Evolutionary conservation across 2,329 filamentous ascomycete genomes (phyloP), one percentile per base, ranked within the genome.

Genomic region (Ophiostoma ulmi): DNA sequence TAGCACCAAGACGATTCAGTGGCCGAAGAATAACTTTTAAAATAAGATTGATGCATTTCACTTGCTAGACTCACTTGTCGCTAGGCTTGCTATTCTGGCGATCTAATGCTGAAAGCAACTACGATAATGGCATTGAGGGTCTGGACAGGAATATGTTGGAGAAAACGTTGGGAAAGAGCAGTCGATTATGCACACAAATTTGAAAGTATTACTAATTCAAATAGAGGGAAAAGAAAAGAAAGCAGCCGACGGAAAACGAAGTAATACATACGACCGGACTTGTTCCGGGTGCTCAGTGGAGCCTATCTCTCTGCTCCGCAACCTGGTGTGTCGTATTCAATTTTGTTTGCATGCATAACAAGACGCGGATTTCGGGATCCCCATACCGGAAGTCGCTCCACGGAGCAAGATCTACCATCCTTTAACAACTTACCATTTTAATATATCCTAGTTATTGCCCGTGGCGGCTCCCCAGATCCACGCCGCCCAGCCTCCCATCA

Each of bases 381-480:
- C n/a, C 52, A 58, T 58, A 11, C 8, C 22, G 52, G 52, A 58
- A 26, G 52, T 31, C 22, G 52, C 52, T 58, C 22, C 17, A 10
- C 52, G 8, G 10, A 26, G 22, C 11, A 26, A 13, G n/a, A 44
- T 13, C 10, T 31, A 31, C 31, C 31, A 31, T 31, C 31, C 31
- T 31, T 31, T 31, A 31, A 31, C 31, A 31, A 31, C 31, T 31
- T 31, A 31, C 31, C 31, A 31, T 31, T 31, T 3, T 31, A 31
- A 31, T 31, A 2, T 31, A 31, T 31, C 31, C 31, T 48, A 48
- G 52, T 58, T 58, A 17, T 58, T 22, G 8, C 52, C n/a, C 13
- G 52, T 58, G 3, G 52, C 52, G 52, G 52, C 52, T 58, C 52
- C 52, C 52, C 52, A 58, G 7, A 58, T 58, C 52, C 52, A 58